Evolutionary conservation across 225 moss, liverwort and hornwort species (phyloP).

Genomic region (Bryoerythrophyllum caledonicum): DNA sequence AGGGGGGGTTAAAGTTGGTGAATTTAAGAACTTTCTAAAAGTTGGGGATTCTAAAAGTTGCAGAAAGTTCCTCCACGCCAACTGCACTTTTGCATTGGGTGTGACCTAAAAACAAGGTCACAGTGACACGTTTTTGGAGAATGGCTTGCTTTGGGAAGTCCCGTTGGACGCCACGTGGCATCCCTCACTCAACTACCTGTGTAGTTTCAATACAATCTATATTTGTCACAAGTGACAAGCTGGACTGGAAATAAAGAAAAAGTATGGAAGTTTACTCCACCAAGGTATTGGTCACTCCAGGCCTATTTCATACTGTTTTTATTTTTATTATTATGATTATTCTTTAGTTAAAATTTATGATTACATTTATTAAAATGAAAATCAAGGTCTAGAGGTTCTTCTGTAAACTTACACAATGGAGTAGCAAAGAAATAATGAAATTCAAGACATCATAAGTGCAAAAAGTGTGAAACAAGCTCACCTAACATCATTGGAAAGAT

Average conservation of each 20-base stretch:
- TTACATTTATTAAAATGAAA: no score
- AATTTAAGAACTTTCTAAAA: no score
- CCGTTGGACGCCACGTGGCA: background rate
- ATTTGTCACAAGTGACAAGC: background rate
- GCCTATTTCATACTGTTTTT: no score
- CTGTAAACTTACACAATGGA: background rate
- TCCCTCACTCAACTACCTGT: background rate
- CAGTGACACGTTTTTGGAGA: background rate
- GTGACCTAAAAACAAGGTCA: background rate
- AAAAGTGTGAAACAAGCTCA: no score
- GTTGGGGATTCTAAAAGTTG: no score
- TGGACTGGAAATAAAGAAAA: background rate
- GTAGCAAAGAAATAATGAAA: background rate
- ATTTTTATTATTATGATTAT: no score
- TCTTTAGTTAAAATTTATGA: no score
- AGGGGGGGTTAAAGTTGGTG: no score
- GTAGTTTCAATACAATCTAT: no score
- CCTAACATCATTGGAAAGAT: no score
- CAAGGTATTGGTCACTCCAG: background rate
- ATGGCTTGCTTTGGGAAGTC: background rate
- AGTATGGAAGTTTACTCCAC: background rate
- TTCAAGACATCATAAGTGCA: background rate
- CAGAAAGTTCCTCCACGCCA: background rate
- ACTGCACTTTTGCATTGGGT: background rate
- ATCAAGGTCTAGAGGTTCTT: no score